These are phyloP conservation scores for Corrigiola litoralis DNA, from an alignment of 179 eudicot genomes.

Conservation along the genomic window DNA sequence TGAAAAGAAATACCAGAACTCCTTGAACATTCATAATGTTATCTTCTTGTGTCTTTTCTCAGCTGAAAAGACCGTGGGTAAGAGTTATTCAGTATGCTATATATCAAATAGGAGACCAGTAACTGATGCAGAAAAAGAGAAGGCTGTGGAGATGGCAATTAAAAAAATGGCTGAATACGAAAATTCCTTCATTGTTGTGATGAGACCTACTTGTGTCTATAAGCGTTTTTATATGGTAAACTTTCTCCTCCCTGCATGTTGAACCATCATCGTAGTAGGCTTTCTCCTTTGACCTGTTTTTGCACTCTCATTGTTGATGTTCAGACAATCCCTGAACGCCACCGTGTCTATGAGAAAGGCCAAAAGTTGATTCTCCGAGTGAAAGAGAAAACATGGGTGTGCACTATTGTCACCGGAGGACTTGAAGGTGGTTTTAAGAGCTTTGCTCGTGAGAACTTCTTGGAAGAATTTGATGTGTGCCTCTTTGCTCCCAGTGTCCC, in stretches of 20 bases:
- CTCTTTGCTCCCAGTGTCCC: conserved; percentile 11
- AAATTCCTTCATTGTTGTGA: conserved; percentile 9
- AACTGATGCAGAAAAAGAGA: conserved; percentile 9
- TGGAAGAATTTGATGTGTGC: conserved; percentile 25
- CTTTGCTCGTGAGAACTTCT: conserved; percentile 9
- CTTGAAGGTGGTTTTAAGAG: conserved; percentile 11
- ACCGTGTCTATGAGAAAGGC: neutral
- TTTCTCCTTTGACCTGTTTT: neutral
- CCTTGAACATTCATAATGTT: too few species aligned
- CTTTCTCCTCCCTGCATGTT: neutral
- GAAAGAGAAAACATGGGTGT: conserved; percentile 13
- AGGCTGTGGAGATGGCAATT: conserved; percentile 2
- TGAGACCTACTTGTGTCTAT: conserved; percentile 21
- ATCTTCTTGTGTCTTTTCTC: neutral
- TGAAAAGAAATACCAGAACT: too few species aligned
- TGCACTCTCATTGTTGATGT: neutral
- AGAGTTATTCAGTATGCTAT: neutral
- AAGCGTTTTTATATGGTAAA: conserved; percentile 23
- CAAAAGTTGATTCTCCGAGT: conserved; percentile 9
- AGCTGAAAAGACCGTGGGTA: neutral
- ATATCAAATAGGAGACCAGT: conserved; percentile 22
- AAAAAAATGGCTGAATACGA: neutral
- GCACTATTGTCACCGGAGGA: neutral
- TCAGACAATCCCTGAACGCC: conserved; percentile 18
- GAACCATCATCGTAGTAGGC: neutral